phyloP scores from a whole-genome alignment of 164 flowering plant species.

The Chloranthus sessilifolius region DNA sequence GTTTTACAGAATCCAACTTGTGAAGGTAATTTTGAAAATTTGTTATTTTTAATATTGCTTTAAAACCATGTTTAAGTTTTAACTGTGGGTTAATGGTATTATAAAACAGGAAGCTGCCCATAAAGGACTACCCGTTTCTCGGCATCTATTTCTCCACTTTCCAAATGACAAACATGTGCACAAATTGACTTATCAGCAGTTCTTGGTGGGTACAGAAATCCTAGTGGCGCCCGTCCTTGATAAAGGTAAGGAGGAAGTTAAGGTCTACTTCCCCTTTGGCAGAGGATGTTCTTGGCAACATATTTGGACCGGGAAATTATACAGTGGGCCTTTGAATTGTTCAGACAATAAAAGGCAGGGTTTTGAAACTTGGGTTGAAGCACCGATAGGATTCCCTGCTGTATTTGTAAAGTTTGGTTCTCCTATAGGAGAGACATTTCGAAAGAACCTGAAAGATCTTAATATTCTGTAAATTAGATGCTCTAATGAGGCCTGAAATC shows the following conservation, averaged over 20 bases:
- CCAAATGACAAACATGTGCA: conserved; percentile 61
- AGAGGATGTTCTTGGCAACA: conserved; percentile 58
- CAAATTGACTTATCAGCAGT: conserved; percentile 58
- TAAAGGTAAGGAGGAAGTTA: conserved; percentile 54
- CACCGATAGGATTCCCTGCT: conserved; percentile 74
- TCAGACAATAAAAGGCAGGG: conserved; percentile 25
- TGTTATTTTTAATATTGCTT: not conserved
- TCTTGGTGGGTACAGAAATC: conserved; percentile 76
- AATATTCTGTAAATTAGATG: conserved; percentile 7
- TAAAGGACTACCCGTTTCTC: conserved; percentile 69
- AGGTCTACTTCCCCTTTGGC: conserved; percentile 61
- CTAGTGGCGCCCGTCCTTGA: conserved; percentile 77
- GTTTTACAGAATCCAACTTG: conserved; percentile 71
- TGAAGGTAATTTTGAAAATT: conserved; percentile 40
- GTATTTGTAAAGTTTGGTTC: conserved; percentile 67
- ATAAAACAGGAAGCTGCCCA: conserved; percentile 56
- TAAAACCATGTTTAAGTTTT: too few species aligned
- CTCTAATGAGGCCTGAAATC: too few species aligned
- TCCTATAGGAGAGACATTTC: conserved; percentile 47
- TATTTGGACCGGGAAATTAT: conserved; percentile 62
- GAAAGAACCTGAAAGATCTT: conserved; percentile 42
- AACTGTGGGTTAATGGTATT: not conserved
- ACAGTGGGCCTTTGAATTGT: conserved; percentile 3
- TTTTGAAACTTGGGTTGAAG: conserved; percentile 46
- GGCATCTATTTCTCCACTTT: conserved; percentile 76